These are phyloP conservation scores for Lactarius indigo DNA, from an alignment of 768 basidiomycete species.

Conservation along the genomic window DNA sequence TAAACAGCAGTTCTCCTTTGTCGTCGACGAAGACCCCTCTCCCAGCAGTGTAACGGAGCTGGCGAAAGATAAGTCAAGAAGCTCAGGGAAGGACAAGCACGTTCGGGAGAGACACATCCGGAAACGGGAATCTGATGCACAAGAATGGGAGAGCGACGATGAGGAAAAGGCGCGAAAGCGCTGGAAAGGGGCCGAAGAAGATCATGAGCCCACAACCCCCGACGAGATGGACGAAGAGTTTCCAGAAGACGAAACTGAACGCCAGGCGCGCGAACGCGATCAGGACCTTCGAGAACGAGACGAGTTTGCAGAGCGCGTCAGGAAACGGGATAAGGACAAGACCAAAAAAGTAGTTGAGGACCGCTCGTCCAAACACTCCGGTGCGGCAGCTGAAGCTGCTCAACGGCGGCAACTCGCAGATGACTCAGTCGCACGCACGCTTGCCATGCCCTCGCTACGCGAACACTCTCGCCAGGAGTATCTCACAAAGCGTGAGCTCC, in stretches of 20 bases:
- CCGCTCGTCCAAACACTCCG: constrained; percentile 71
- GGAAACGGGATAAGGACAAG: constrained; percentile 74
- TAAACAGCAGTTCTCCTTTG: constrained; percentile 71
- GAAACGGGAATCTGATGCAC: constrained; percentile 77
- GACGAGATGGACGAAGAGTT: constrained; percentile 45
- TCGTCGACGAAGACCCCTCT: constrained; percentile 74
- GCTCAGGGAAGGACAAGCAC: constrained; percentile 46
- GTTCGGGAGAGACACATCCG: constrained; percentile 60
- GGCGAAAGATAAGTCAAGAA: constrained; percentile 33
- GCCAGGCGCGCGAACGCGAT: constrained; percentile 67
- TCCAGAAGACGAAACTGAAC: constrained; percentile 67
- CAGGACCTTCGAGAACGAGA: constrained; percentile 86
- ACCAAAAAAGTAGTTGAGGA: constrained; percentile 93
- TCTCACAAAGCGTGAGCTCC: constrained; percentile 91
- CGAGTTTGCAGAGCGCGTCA: constrained; percentile 87
- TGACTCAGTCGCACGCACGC: constrained; percentile 39
- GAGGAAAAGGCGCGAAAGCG: constrained; percentile 74
- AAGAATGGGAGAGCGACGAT: constrained; percentile 90
- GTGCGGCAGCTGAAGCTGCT: constrained; percentile 79
- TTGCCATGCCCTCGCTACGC: constrained; percentile 69
- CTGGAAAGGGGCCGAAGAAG: constrained; percentile 47
- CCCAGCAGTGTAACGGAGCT: constrained; percentile 39
- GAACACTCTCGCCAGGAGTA: constrained; percentile 93
- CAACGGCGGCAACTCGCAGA: constrained; percentile 79
- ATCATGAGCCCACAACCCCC: constrained; percentile 27